These are phyloP conservation scores for Suillus alpinus DNA, from an alignment of 768 basidiomycete species.

Conservation along the genomic window DNA sequence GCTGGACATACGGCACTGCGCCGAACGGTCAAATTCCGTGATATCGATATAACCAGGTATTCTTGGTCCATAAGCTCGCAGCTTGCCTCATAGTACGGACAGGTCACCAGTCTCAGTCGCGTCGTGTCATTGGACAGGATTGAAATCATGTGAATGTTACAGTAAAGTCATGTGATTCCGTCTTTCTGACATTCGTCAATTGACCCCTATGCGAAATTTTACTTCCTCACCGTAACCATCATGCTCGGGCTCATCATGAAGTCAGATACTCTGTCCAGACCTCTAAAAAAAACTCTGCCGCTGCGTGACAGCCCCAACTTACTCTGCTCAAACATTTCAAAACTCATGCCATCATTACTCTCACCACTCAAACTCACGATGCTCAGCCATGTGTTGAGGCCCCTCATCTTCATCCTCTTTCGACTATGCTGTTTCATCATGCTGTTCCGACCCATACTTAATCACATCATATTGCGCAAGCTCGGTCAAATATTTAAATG, in stretches of 20 bases:
- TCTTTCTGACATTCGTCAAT: neutral
- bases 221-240: neutral
- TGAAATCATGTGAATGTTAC: neutral
- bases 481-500: neutral
- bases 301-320: neutral
- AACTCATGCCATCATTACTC: neutral
- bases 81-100: too few relatives aligned
- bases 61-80: too few relatives aligned
- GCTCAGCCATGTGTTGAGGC: neutral
- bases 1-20: too few relatives aligned
- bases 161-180: neutral
- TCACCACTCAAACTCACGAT: neutral
- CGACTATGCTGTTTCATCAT: neutral
- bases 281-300: neutral
- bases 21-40: too few relatives aligned
- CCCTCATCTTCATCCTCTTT: neutral
- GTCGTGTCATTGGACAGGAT: neutral
- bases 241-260: neutral
- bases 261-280: neutral
- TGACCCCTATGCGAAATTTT: neutral
- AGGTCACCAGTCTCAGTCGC: neutral
- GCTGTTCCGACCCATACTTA: neutral
- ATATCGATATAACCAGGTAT: too few relatives aligned
- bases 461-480: neutral
- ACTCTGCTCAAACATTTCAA: neutral